A percentile compares a stretch with the other conserved stretches of the same genome.
These are phyloP conservation scores for Paramecium sonneborni DNA, from an alignment of 73 alveolate species.

Conservation along the genomic window DNA sequence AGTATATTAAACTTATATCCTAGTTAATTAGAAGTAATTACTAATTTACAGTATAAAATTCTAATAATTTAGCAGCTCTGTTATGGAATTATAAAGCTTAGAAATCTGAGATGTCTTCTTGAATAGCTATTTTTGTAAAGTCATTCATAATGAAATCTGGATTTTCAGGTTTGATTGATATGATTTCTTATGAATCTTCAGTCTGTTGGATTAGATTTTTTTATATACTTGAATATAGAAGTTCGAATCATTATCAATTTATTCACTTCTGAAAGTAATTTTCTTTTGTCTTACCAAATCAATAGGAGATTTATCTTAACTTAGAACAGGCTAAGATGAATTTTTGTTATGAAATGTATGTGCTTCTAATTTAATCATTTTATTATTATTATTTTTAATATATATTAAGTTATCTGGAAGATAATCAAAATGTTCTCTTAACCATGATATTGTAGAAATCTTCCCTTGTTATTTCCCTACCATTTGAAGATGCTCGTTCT, in stretches of 20 bases:
- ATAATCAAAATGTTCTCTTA: slow-evolving; percentile 74
- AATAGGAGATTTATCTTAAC: neutral
- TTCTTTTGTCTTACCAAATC: neutral
- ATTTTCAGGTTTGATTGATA: neutral
- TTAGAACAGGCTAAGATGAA: neutral
- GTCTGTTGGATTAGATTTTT: neutral
- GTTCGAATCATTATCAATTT: neutral
- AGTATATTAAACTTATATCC: slow-evolving; percentile 26
- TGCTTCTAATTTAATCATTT: slow-evolving; percentile 6
- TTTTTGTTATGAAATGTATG: slow-evolving; percentile 8
- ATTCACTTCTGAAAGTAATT: neutral
- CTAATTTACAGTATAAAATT: slow-evolving; percentile 33
- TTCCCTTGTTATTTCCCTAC: slow-evolving; percentile 92
- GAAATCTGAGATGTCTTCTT: slow-evolving; percentile 19
- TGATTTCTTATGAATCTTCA: slow-evolving; percentile 41
- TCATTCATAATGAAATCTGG: slow-evolving; percentile 20
- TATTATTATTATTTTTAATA: neutral
- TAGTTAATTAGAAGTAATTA: neutral
- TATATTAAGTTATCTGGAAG: neutral
- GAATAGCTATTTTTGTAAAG: slow-evolving; percentile 14
- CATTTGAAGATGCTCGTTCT: slow-evolving; percentile 94
- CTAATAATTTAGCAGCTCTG: slow-evolving; percentile 26
- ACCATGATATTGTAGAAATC: slow-evolving; percentile 96
- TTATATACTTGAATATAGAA: neutral
- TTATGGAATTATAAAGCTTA: slow-evolving; percentile 9